These are phyloP conservation scores for Leccinum longicurvipes DNA, from an alignment of 768 basidiomycete species.

Conservation along the genomic window DNA sequence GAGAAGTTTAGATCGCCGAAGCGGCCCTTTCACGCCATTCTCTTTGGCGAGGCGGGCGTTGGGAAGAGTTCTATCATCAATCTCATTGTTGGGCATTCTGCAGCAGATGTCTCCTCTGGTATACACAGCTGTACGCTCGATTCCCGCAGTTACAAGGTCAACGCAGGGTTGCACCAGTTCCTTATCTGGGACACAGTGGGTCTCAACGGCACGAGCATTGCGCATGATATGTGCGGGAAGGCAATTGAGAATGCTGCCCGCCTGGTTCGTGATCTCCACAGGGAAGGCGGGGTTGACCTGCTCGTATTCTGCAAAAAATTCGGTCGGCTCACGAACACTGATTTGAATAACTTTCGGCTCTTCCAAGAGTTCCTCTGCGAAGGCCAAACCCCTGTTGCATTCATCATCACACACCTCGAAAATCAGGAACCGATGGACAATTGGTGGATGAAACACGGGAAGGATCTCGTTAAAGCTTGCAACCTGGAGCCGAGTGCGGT, in stretches of 20 bases:
- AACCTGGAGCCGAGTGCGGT: constrained; percentile 7
- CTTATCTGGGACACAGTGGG: constrained; percentile 34
- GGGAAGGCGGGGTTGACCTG: constrained; percentile 35
- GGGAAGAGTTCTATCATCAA: constrained; percentile 43
- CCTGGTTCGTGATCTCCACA: constrained; percentile 30
- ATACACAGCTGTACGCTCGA: constrained; percentile 35
- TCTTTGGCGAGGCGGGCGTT: constrained; percentile 41
- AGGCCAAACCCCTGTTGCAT: constrained; percentile 34
- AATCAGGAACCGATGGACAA: constrained; percentile 24
- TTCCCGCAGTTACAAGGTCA: constrained; percentile 20
- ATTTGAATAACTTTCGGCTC: constrained; percentile 31
- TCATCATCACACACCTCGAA: constrained; percentile 41
- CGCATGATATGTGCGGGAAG: constrained; percentile 2
- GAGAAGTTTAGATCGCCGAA: constrained; percentile 9
- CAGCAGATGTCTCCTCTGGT: constrained; percentile 25
- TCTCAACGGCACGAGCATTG: constrained; percentile 17
- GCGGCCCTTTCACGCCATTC: constrained; percentile 28
- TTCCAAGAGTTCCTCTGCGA: constrained; percentile 40
- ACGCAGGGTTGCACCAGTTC: constrained; percentile 20
- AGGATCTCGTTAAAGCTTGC: constrained; percentile 8
- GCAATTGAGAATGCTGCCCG: constrained; percentile 26
- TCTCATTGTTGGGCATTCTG: constrained; percentile 28
- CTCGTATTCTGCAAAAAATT: constrained; percentile 36
- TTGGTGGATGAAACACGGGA: constrained; percentile 30
- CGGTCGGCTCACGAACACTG: constrained; percentile 28